Conservation (phyloP, 768 basidiomycete genomes). For the Amanita molliuscula region DNA sequence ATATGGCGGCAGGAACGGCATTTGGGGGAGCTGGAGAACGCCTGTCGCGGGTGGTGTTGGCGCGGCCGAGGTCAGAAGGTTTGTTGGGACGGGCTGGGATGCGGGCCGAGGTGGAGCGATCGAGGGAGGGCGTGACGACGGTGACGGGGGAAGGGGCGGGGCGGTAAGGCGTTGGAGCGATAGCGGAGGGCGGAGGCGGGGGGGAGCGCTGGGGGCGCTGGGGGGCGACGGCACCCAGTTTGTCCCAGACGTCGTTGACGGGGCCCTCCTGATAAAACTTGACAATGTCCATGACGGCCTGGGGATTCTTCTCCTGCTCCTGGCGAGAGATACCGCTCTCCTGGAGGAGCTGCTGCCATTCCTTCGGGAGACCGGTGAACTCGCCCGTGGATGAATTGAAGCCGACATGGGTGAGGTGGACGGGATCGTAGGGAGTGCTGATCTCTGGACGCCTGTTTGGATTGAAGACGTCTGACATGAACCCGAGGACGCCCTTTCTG, state of each 20-base stretch:
- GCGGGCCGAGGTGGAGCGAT: conserved; percentile 83
- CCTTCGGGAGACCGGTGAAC: conserved; percentile 95
- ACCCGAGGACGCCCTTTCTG: conserved; percentile 66
- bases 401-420: conserved; percentile 98
- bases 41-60: conserved; percentile 61
- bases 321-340: conserved; percentile 90
- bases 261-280: conserved; percentile 94
- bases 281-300: conserved; percentile 97
- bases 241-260: conserved; percentile 70
- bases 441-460: conserved; percentile 79
- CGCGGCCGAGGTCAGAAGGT: conserved; percentile 42
- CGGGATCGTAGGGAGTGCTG: conserved; percentile 96
- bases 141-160: conserved; percentile 70
- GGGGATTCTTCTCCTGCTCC: conserved; percentile 97
- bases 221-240: conserved; percentile 52
- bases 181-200: conserved; percentile 33
- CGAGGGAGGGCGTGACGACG: conserved; percentile 56
- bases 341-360: conserved; percentile 96
- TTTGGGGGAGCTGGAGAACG: conserved; percentile 32
- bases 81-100: conserved; percentile 46
- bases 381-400: conserved; percentile 99
- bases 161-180: conserved; percentile 51
- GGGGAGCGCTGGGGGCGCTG: conserved; percentile 28
- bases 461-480: conserved; percentile 62
- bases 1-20: neutral